Percentiles rank a stretch among this genome's conserved stretches.
phyloP scores from a whole-genome alignment of 75 land plant genomes.

The Azolla pinnata region DNA sequence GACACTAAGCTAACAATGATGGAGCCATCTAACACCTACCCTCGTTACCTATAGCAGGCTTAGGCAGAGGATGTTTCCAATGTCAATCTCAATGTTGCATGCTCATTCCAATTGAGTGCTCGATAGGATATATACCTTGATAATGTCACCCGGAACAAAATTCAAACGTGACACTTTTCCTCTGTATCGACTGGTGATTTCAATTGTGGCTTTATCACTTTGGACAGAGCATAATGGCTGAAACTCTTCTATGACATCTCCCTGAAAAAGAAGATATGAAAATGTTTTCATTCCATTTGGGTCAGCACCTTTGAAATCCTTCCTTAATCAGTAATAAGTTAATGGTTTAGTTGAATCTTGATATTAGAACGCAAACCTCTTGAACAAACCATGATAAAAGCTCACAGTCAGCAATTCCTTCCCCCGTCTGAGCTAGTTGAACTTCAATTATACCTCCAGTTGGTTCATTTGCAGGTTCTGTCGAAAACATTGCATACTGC shows the following conservation, averaged over 20 bases:
- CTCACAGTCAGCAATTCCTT: conserved; percentile 99
- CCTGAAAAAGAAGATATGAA: no score
- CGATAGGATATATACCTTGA: no score
- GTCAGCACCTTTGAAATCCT: neutral
- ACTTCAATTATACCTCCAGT: conserved; percentile 66
- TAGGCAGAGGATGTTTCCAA: no score
- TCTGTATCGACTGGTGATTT: conserved; percentile 90
- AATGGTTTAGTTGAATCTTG: no score
- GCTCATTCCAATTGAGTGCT: no score
- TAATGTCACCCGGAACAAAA: conserved; percentile 69
- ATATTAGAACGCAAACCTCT: conserved; percentile 49
- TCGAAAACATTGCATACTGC: neutral
- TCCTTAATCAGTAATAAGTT: no score
- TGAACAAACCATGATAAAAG: conserved; percentile 84
- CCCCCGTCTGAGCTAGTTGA: conserved; percentile 95
- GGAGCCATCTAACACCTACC: no score
- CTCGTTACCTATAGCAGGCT: no score
- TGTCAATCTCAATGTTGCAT: neutral
- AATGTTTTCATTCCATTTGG: no score
- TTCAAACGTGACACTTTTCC: conserved; percentile 60
- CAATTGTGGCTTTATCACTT: conserved; percentile 96
- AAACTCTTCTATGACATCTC: conserved; percentile 87
- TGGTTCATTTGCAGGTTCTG: conserved; percentile 15
- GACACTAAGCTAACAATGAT: neutral
- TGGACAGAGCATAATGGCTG: conserved; percentile 93